Evolutionary conservation across 169 alveolate species (phyloP), one percentile per base, ranked within the genome.

Genomic region (Plasmodium berghei): DNA sequence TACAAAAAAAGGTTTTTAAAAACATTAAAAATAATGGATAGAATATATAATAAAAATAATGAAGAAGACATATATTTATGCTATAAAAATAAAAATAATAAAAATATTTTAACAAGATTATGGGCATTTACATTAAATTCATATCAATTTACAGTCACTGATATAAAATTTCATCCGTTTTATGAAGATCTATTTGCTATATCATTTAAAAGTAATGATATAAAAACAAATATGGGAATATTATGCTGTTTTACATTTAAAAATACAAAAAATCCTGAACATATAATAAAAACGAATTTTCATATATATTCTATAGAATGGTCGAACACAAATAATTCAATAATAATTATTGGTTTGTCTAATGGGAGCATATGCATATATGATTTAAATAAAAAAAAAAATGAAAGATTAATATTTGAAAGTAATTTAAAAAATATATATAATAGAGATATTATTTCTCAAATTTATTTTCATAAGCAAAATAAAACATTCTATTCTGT

Each of bases 181-280:
- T 85, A 85, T 85, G 91, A 85, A 59, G 91, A 85, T 55, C 46
- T 85, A 85, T 85, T 85, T 85, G 91, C 91, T 34, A 85, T 85
- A 20, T 85, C 91, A 22, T 85, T 58, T 58, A 85, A 85, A 85
- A 85, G 71, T 70, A 85, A 55, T 49, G 86, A 85, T 20, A n/a
- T 58, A n/a, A 85, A 85, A 85, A 64, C 48, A 1, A 85, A 85
- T 58, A 70, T 73, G 61, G 91, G 91, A 6, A 85, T 85, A 67
- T 58, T 85, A 70, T 70, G 91, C 71, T 85, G 91, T 72, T 85
- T 56, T 64, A 70, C 74, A 9, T 85, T 85, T 58, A 85, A 85
- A 70, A 85, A 85, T 54, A 85, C 91, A 16, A 85, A 85, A 71
- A 62, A 26, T 70, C 91, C 91, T 46, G 91, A 85, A 70, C 74